phyloP scores from a whole-genome alignment of 2,329 filamentous ascomycete genomes.

The Penicillium capsulatum region DNA sequence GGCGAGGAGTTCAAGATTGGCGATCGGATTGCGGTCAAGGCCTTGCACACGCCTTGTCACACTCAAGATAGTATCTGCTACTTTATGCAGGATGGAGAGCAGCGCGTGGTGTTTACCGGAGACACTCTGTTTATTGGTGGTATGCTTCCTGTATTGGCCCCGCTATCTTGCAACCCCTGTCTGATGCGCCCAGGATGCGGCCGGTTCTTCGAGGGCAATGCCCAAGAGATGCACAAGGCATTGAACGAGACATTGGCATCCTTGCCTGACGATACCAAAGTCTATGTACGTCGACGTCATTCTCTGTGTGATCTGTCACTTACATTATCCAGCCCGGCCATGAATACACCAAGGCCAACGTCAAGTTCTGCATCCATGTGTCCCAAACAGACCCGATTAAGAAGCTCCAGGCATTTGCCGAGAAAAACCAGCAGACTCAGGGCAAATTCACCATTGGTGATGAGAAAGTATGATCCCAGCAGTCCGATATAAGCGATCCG shows the following conservation, averaged over 20 bases:
- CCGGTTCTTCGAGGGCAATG: conserved; percentile 88
- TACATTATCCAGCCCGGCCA: conserved; percentile 67
- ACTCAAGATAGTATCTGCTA: conserved; percentile 98
- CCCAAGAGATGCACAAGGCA: conserved; percentile 87
- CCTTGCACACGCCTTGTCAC: conserved; percentile 94
- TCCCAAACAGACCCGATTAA: conserved; percentile 70
- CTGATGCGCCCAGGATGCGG: conserved; percentile 64
- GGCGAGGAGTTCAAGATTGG: conserved; percentile 78
- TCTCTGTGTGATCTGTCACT: conserved; percentile 1
- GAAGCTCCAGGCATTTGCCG: conserved; percentile 71
- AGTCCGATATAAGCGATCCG: neutral
- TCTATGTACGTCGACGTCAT: conserved; percentile 63
- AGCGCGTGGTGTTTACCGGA: conserved; percentile 85
- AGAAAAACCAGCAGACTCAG: conserved; percentile 79
- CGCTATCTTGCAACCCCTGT: neutral
- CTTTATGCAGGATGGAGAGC: conserved; percentile 71
- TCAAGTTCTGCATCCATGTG: conserved; percentile 78
- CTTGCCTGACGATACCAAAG: conserved; percentile 83
- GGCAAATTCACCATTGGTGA: conserved; percentile 96
- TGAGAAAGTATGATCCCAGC: conserved; percentile 67
- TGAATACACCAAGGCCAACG: conserved; percentile 97
- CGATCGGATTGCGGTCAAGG: conserved; percentile 70
- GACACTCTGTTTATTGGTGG: conserved; percentile 94
- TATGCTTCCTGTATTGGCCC: conserved; percentile 35
- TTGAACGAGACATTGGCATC: conserved; percentile 78